Conservation (phyloP, 2,329 filamentous ascomycete genomes). For the Colletotrichum limetticola region DNA sequence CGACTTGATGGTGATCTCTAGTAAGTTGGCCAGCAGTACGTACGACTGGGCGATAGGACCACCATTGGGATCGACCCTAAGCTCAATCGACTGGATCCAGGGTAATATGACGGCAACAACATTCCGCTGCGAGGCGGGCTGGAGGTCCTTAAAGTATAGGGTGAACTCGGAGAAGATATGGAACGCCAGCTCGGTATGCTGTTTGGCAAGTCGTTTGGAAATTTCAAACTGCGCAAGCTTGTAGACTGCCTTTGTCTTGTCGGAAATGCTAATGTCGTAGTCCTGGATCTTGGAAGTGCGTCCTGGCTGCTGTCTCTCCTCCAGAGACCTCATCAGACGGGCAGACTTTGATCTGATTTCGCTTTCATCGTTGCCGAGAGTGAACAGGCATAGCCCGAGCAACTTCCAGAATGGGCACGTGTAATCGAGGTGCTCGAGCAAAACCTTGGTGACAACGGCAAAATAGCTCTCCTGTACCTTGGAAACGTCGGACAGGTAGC, state of each 20-base stretch:
- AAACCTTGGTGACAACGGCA: constrained; percentile 86
- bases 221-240: constrained; percentile 98
- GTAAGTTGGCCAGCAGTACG: constrained; percentile 91
- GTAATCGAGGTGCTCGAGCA: constrained; percentile 85
- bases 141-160: constrained; percentile 88
- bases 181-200: constrained; percentile 90
- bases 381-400: constrained; percentile 88
- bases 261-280: constrained; percentile 97
- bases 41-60: constrained; percentile 92
- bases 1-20: constrained; percentile 95
- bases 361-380: constrained; percentile 89
- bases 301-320: constrained; percentile 78
- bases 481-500: constrained; percentile 82
- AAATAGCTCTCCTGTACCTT: constrained; percentile 97
- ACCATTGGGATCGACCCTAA: constrained; percentile 91
- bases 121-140: constrained; percentile 86
- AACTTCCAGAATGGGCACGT: constrained; percentile 91
- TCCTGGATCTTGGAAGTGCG: constrained; percentile 92
- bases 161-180: constrained; percentile 97
- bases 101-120: constrained; percentile 94
- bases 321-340: constrained; percentile 80
- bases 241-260: constrained; percentile 98
- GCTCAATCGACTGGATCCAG: constrained; percentile 94
- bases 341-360: constrained; percentile 91
- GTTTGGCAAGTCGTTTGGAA: constrained; percentile 87